Evolutionary conservation across 306 rosid genomes (phyloP).

Genomic region (Corylus americana): DNA sequence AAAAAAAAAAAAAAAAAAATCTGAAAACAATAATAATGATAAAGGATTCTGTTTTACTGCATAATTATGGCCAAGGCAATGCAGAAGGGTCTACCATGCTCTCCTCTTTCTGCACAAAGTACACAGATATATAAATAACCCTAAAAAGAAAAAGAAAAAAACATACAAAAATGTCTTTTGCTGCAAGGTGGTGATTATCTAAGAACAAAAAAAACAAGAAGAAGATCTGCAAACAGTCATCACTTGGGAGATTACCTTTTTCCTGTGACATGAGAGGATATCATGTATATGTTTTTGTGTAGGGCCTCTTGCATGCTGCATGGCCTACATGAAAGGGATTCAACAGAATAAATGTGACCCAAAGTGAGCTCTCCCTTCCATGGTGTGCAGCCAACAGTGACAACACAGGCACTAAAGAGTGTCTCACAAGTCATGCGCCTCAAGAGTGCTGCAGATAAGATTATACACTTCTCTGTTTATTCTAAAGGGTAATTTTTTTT

Average conservation of each 20-base stretch:
- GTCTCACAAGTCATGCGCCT: conserved; percentile 27
- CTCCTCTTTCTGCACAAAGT: not conserved
- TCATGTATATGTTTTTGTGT: conserved; percentile 5
- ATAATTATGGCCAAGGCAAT: not conserved
- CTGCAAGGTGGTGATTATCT: not conserved
- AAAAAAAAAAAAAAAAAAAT: no score
- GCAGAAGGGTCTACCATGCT: not conserved
- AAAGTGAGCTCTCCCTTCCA: conserved; percentile 42
- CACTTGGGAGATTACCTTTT: not conserved
- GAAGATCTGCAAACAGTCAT: not conserved
- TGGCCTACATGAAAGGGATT: conserved; percentile 57
- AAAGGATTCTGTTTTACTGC: not conserved
- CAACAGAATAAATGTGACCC: conserved; percentile 39
- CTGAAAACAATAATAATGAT: not conserved
- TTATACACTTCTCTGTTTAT: conserved; percentile 30
- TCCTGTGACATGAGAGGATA: not conserved
- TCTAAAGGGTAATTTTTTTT: conserved; percentile 19
- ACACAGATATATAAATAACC: not conserved
- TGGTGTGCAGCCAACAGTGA: conserved; percentile 57
- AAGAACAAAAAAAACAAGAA: not conserved
- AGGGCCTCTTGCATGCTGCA: conserved; percentile 39
- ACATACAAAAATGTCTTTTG: not conserved
- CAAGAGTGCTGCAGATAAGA: conserved; percentile 13
- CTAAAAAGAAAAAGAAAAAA: not conserved
- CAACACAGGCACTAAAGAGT: conserved; percentile 38